A percentile compares a stretch with the other conserved stretches of the same genome.
Conservation (phyloP, 495 filamentous ascomycete species). For the Annulohypoxylon maeteangense region DNA sequence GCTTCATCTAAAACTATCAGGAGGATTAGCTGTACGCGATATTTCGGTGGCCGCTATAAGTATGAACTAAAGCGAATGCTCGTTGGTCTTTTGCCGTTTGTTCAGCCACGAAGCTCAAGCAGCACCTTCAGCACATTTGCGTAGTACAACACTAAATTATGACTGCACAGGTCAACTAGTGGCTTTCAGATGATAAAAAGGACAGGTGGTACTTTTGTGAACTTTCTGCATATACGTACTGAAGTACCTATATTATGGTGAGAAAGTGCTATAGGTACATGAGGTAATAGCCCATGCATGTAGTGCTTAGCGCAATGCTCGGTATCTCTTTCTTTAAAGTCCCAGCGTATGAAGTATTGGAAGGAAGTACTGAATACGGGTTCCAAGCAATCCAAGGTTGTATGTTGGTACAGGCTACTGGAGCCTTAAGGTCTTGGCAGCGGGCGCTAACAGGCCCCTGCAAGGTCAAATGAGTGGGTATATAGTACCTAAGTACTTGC, state of each 20-base stretch:
- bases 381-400: neutral
- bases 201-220: conserved; percentile 3
- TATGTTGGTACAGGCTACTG: conserved; percentile 28
- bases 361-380: conserved; percentile 25
- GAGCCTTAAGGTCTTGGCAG: conserved; percentile 38
- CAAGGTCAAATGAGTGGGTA: conserved; percentile 18
- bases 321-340: conserved; percentile 28
- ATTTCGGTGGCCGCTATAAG: neutral
- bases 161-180: neutral
- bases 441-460: conserved; percentile 37
- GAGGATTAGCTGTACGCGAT: neutral
- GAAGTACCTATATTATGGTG: neutral
- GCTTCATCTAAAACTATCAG: neutral
- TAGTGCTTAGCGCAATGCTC: conserved; percentile 11
- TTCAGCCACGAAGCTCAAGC: neutral
- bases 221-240: neutral
- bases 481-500: conserved; percentile 22
- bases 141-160: conserved; percentile 6
- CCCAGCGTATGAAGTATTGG: conserved; percentile 11
- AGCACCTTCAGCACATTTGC: neutral
- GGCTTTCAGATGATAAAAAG: conserved; percentile 9
- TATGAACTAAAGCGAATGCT: no score
- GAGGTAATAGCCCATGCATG: neutral
- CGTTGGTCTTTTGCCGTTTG: conserved; percentile 2
- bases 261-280: neutral